Conservation (phyloP, 1,284 basidiomycete genomes). For the Lentinula novae-zelandiae region DNA sequence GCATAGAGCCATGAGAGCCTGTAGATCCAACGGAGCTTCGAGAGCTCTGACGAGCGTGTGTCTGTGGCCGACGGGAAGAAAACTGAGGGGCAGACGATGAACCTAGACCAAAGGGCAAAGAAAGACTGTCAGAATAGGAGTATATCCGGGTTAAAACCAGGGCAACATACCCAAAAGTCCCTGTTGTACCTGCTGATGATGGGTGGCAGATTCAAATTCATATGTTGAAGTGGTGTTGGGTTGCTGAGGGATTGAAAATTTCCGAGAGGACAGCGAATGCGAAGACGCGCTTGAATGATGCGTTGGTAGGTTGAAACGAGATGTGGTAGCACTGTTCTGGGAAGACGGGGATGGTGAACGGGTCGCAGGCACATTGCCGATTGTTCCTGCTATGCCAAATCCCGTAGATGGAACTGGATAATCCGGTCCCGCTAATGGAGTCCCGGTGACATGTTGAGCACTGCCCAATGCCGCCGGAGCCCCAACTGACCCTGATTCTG, state of each 20-base stretch:
- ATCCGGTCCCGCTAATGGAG: neutral
- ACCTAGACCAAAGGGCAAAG: neutral
- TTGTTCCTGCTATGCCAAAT: neutral
- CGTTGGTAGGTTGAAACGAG: neutral
- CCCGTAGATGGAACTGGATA: slow-evolving; percentile 4
- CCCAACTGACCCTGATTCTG: slow-evolving; percentile 2
- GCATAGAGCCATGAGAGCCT: slow-evolving; percentile 2
- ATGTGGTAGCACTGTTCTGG: neutral
- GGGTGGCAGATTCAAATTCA: neutral
- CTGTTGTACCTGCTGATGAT: neutral
- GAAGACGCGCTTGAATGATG: neutral
- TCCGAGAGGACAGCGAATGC: neutral
- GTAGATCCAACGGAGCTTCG: slow-evolving; percentile 4
- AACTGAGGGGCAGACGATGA: neutral
- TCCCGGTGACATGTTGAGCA: neutral
- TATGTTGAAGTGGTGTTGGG: neutral
- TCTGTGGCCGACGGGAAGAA: neutral
- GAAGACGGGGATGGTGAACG: neutral
- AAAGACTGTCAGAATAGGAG: neutral
- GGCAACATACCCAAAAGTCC: neutral
- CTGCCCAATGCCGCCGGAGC: neutral
- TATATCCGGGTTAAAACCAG: neutral
- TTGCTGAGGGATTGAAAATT: neutral
- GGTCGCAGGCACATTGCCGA: neutral
- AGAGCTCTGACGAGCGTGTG: slow-evolving; percentile 6